These are phyloP conservation scores for Kalmusia sp. DNA, from an alignment of 2,329 filamentous ascomycete species.

Conservation along the genomic window DNA sequence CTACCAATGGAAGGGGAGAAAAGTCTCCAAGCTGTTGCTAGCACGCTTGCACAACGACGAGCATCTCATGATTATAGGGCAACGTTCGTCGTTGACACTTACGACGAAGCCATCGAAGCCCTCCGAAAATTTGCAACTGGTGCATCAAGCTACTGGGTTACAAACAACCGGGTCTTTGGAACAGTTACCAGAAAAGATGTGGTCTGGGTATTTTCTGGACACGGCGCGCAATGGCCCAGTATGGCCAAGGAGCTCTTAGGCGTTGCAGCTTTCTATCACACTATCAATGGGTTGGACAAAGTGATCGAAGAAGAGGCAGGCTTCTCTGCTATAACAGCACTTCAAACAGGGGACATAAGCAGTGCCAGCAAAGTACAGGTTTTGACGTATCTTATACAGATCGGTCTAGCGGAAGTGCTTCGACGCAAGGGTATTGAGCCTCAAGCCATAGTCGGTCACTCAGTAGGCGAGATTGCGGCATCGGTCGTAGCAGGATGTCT, in stretches of 20 bases:
- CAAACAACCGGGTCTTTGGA: constrained; percentile 16
- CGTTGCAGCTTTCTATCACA: constrained; percentile 27
- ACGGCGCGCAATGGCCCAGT: constrained; percentile 52
- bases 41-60: constrained; percentile 40
- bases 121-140: constrained; percentile 25
- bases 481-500: constrained; percentile 44
- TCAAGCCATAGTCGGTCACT: constrained; percentile 51
- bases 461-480: constrained; percentile 52
- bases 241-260: constrained; percentile 51
- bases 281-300: constrained; percentile 34
- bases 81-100: constrained; percentile 27
- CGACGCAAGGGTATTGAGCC: constrained; percentile 38
- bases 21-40: constrained; percentile 27
- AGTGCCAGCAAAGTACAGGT: constrained; percentile 39
- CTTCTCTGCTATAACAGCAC: constrained; percentile 23
- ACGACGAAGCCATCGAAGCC: constrained; percentile 26
- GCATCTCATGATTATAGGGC: constrained; percentile 41
- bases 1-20: constrained; percentile 19
- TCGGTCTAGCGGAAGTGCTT: constrained; percentile 41
- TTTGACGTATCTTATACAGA: constrained; percentile 48
- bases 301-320: constrained; percentile 24
- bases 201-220: constrained; percentile 53
- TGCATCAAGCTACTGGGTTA: constrained; percentile 4
- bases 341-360: constrained; percentile 30
- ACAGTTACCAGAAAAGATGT: constrained; percentile 22